Base-by-base conservation (phyloP, 371 early-diverging fungal species). In the Thermomucor indicae-seudaticae region DNA sequence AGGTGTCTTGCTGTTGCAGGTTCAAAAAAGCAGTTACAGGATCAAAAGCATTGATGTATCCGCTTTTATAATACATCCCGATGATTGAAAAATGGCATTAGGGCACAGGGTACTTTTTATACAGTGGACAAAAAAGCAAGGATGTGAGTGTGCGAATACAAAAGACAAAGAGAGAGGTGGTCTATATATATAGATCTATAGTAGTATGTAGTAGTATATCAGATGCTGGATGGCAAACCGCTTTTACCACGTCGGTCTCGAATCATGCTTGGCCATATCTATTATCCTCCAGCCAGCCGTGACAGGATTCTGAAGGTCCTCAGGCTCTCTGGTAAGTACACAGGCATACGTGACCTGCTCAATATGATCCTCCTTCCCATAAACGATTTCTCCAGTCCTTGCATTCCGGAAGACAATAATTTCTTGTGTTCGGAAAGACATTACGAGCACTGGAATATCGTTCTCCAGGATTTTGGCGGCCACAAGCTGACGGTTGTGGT, bases 381-480 rank as follows among this genome's bases (percentile, higher is more conserved):
- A 81, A 4, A 83, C 89, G 47, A 96, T 79, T 67, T 91, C 95
- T 29, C 87, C 84, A 6, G 86, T 83, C 60, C 80, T 80, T 23
- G 81, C 80, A 71, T 96, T 85, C 47, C 94, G 84, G 84, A 95
- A 96, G n/a, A 93, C 64, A 37, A 93, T 85, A 52, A 95, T 83
- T 65, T 98, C 95, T 67, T 96, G 94, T 11, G 97, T 94, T 58
- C 88, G 82, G 84, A 92, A 97, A 2, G 91, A 86, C 31, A 98
- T 51, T 29, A 94, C 84, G 29, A 93, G 67, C 6, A 96, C 92
- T 1, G 97, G 96, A 17, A 90, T 70, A 60, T 92, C 92, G 64
- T 93, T 91, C 45, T 95, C 95, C 46, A 97, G 68, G 25, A 97
- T 81, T 61, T 89, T 92, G 54, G 93, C 88, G 40, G 91, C 78